phyloP scores from a whole-genome alignment of 2,329 filamentous ascomycete species.

The Huntiella decipiens region DNA sequence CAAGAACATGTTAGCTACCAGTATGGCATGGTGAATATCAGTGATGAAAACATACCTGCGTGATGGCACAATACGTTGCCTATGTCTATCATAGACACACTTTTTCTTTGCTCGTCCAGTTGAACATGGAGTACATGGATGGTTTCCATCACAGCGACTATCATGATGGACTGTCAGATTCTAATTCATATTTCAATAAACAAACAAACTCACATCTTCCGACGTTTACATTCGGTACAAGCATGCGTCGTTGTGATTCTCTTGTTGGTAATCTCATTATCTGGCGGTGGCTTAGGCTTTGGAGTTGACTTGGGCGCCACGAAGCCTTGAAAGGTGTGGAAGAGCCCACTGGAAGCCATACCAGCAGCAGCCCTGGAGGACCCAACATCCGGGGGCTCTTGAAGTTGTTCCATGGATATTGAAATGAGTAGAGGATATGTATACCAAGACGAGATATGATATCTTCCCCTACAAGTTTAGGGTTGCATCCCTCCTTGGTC shows the following conservation, averaged over 20 bases:
- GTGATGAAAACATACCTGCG: constrained; percentile 39
- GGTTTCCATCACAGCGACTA: constrained; percentile 55
- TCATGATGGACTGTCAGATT: background rate
- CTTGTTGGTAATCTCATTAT: constrained; percentile 20
- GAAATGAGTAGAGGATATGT: constrained; percentile 20
- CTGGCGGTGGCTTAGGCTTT: constrained; percentile 19
- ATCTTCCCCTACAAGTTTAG: no score
- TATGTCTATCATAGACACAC: constrained; percentile 66
- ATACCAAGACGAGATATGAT: no score
- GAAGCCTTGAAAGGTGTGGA: constrained; percentile 34
- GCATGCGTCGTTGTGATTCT: constrained; percentile 41
- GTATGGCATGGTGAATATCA: background rate
- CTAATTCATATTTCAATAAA: background rate
- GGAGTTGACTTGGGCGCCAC: constrained; percentile 18
- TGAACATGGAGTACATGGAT: constrained; percentile 66
- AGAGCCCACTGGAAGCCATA: constrained; percentile 19
- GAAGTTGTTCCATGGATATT: no score
- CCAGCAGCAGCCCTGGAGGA: constrained; percentile 17
- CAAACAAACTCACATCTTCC: constrained; percentile 42
- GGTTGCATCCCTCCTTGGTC: no score
- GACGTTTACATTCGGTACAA: constrained; percentile 58
- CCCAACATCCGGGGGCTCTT: no score
- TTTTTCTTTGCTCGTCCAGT: constrained; percentile 64
- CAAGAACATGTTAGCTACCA: background rate
- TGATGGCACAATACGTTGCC: constrained; percentile 57